A percentile compares a stretch with the other conserved stretches of the same genome.
Evolutionary conservation across 2,329 filamentous ascomycete species (phyloP).

Genomic region (Fusarium newnesense): DNA sequence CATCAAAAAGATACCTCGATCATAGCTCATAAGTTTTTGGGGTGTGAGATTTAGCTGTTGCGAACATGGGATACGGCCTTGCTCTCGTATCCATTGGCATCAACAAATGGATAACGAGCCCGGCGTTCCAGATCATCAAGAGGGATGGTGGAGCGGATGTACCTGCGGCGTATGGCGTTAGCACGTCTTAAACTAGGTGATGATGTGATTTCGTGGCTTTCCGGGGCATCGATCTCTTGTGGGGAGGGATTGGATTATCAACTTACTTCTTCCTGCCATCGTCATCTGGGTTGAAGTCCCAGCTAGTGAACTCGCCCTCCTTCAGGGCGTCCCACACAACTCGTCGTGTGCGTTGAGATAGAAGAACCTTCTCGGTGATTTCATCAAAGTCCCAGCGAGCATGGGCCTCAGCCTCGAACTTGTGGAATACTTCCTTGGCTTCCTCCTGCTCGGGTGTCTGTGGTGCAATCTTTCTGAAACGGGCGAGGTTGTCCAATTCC

Average conservation of each 20-base stretch:
- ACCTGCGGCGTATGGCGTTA: conserved; percentile 61
- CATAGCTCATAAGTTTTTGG: conserved; percentile 12
- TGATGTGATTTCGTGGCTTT: conserved; percentile 43
- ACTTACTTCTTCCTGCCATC: conserved; percentile 74
- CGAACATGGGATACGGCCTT: conserved; percentile 53
- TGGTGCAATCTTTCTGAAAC: conserved; percentile 52
- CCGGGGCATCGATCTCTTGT: conserved; percentile 11
- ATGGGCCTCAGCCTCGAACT: conserved; percentile 78
- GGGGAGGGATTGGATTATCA: neutral
- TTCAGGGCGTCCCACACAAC: conserved; percentile 84
- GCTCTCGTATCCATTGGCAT: conserved; percentile 63
- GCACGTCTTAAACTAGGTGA: conserved; percentile 41
- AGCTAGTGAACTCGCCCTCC: conserved; percentile 79
- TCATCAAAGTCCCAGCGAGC: conserved; percentile 82
- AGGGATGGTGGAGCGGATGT: conserved; percentile 85
- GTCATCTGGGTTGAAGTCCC: conserved; percentile 84
- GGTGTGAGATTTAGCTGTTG: conserved; percentile 6
- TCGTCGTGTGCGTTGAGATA: conserved; percentile 81
- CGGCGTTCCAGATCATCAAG: conserved; percentile 83
- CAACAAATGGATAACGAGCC: conserved; percentile 76
- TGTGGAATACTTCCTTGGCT: conserved; percentile 63
- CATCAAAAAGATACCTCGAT: neutral
- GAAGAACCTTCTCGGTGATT: conserved; percentile 79
- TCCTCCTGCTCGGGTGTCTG: conserved; percentile 58
- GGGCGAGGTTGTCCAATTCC: conserved; percentile 80